phyloP scores from a whole-genome alignment of 352 stramenopile species.

The Globisporangium viniferum region DNA sequence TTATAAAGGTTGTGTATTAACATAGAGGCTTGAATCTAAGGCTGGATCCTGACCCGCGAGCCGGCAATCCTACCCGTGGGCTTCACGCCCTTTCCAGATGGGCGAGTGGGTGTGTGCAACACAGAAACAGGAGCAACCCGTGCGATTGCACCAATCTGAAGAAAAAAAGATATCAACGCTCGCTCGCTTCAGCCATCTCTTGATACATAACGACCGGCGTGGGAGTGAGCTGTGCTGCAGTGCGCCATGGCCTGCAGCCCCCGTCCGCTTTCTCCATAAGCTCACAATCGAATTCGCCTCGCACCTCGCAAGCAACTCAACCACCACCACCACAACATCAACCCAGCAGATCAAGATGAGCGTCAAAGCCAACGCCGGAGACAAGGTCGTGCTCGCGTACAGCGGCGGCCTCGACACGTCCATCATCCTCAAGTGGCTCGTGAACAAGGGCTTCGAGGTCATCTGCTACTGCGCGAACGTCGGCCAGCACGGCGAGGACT shows the following conservation, averaged over 20 bases:
- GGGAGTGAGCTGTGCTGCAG: not conserved
- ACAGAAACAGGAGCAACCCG: not conserved
- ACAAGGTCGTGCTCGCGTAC: constrained; percentile 96
- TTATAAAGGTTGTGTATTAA: not conserved
- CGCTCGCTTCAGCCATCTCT: not conserved
- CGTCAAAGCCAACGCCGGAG: constrained; percentile 62
- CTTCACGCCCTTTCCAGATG: not conserved
- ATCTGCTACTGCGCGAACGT: constrained; percentile 99
- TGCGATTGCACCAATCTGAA: not conserved
- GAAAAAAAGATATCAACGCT: not conserved
- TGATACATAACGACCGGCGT: not conserved
- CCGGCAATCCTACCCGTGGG: not conserved
- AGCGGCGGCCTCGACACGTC: constrained; percentile 98
- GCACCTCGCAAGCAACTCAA: constrained; percentile 17
- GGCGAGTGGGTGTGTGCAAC: not conserved
- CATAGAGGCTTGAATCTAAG: not conserved
- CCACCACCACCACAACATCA: not conserved
- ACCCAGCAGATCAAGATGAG: constrained; percentile 41
- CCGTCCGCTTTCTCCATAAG: not conserved
- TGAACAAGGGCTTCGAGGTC: constrained; percentile 97
- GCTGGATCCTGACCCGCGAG: not conserved
- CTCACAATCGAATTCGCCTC: constrained; percentile 35
- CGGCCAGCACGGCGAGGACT: constrained; percentile 95
- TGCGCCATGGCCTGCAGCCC: no score
- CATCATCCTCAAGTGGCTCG: constrained; percentile 99